A percentile compares a stretch with the other conserved stretches of the same genome.
These are phyloP conservation scores for Lactarius psammicola DNA, from an alignment of 768 basidiomycete genomes.

Conservation along the genomic window DNA sequence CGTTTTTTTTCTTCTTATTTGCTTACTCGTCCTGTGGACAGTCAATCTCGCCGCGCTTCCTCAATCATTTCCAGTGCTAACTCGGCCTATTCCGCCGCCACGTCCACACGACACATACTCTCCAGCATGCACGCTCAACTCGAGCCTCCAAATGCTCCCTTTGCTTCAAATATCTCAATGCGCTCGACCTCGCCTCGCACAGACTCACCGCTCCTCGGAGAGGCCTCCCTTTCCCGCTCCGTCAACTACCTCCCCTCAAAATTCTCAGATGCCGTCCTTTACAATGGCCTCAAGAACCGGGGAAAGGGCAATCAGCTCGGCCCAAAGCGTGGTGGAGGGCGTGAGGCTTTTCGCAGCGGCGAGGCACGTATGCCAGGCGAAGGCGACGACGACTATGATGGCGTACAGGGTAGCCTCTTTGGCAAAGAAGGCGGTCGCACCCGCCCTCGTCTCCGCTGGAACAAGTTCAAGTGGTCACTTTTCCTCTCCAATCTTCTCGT, in stretches of 20 bases:
- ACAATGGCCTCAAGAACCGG: conserved; percentile 43
- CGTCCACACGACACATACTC: conserved; percentile 50
- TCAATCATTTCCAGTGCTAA: conserved; percentile 42
- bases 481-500: conserved; percentile 63
- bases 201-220: conserved; percentile 30
- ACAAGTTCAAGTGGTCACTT: conserved; percentile 79
- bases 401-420: conserved; percentile 41
- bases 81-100: conserved; percentile 46
- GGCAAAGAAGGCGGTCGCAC: conserved; percentile 40
- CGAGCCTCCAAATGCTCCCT: conserved; percentile 44
- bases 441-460: conserved; percentile 62
- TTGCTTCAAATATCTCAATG: conserved; percentile 33
- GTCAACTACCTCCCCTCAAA: conserved; percentile 78
- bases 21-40: neutral
- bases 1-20: neutral
- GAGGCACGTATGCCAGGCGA: conserved; percentile 42
- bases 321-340: conserved; percentile 67
- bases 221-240: conserved; percentile 44
- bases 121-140: conserved; percentile 39
- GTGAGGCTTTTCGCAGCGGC: conserved; percentile 51
- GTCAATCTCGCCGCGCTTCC: conserved; percentile 22
- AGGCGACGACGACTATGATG: conserved; percentile 42
- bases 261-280: conserved; percentile 52
- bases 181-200: conserved; percentile 33
- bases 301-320: conserved; percentile 39